Conservation (phyloP, 1,284 basidiomycete genomes). For the Ustilago bromivora region DNA sequence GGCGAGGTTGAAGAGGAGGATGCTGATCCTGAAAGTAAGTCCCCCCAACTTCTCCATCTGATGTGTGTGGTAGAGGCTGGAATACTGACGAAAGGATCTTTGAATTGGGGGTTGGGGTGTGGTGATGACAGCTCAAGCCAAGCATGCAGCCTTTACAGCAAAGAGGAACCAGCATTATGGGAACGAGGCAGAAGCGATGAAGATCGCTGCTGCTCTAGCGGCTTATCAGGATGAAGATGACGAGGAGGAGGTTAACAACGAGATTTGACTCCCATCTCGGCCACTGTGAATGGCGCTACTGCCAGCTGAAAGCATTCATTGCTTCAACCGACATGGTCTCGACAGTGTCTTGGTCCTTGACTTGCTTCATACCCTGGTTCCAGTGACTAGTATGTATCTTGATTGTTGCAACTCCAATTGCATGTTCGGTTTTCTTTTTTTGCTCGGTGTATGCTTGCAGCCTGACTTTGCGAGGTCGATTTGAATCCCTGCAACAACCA, state of each 20-base stretch:
- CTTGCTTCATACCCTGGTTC: neutral
- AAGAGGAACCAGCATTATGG: slow-evolving; percentile 68
- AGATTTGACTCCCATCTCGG: slow-evolving; percentile 24
- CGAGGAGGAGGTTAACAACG: slow-evolving; percentile 51
- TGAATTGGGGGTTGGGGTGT: neutral
- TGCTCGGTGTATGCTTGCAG: no score
- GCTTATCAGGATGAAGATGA: slow-evolving; percentile 66
- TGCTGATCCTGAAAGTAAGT: slow-evolving; percentile 54
- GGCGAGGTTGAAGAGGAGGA: slow-evolving; percentile 56
- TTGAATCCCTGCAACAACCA: no score
- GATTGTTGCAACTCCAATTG: no score
- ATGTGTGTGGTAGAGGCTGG: neutral
- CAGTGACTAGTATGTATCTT: no score
- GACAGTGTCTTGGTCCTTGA: neutral
- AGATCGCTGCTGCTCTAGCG: slow-evolving; percentile 58
- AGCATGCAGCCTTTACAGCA: slow-evolving; percentile 63
- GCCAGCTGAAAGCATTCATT: slow-evolving; percentile 10
- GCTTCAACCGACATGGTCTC: no score
- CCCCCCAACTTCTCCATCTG: slow-evolving; percentile 8
- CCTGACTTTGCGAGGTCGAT: no score
- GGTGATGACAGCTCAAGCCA: slow-evolving; percentile 42
- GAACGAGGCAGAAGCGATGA: slow-evolving; percentile 68
- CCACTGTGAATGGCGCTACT: slow-evolving; percentile 34
- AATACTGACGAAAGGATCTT: neutral
- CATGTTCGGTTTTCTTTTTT: no score